A percentile compares a stretch with the other conserved stretches of the same genome.
These are phyloP conservation scores for Tribonema minus DNA, from an alignment of 108 stramenopile genomes.

Conservation along the genomic window DNA sequence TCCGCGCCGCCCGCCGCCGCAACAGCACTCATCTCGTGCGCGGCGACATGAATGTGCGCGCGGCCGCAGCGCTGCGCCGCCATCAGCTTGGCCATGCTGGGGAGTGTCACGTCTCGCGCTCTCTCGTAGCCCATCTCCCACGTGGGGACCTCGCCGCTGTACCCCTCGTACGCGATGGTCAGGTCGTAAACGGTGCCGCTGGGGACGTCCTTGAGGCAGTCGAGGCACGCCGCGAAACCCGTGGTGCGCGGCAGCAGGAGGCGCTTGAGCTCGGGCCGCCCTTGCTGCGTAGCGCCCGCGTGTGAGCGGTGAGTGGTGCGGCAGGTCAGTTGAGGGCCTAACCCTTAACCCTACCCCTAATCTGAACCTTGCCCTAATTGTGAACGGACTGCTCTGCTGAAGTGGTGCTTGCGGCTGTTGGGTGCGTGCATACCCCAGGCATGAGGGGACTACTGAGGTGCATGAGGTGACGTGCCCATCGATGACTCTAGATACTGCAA, in stretches of 20 bases:
- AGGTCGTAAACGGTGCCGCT: slow-evolving; percentile 41
- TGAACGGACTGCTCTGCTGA: too few relatives aligned
- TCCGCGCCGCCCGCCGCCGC: neutral
- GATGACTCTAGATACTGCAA: too few relatives aligned
- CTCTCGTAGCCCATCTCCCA: slow-evolving; percentile 51
- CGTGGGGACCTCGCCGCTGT: slow-evolving; percentile 47
- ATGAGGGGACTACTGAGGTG: too few relatives aligned
- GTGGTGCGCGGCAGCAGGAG: slow-evolving; percentile 47
- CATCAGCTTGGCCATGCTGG: slow-evolving; percentile 25
- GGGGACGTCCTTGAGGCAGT: neutral
- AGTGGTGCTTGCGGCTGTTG: too few relatives aligned
- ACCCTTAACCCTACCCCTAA: too few relatives aligned
- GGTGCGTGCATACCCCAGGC: too few relatives aligned
- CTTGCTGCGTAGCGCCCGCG: too few relatives aligned
- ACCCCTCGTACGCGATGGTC: slow-evolving; percentile 45
- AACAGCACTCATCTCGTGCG: slow-evolving; percentile 19
- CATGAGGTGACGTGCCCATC: too few relatives aligned
- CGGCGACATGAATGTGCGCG: slow-evolving; percentile 39
- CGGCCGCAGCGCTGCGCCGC: neutral
- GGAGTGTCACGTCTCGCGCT: slow-evolving; percentile 36
- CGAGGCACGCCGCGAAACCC: slow-evolving; percentile 47
- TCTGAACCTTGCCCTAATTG: too few relatives aligned
- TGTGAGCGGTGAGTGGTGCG: too few relatives aligned
- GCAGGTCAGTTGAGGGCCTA: too few relatives aligned
- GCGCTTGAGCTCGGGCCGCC: slow-evolving; percentile 41